Base-by-base conservation (phyloP, 2,329 filamentous ascomycete genomes). In the Atkinsonella texensis region DNA sequence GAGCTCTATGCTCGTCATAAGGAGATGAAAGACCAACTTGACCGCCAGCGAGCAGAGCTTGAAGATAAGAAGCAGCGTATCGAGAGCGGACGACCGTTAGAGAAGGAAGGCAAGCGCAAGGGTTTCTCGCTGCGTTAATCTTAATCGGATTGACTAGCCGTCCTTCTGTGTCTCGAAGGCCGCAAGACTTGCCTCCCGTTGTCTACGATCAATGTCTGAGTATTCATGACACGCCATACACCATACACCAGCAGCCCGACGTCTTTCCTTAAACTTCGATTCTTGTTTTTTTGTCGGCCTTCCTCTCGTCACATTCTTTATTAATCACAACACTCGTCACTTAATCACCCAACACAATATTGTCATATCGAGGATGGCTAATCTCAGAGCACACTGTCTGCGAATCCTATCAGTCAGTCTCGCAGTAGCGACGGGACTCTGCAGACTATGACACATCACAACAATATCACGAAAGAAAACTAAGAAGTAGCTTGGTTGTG, bases 11-110 rank as follows among this genome's bases (percentile, higher is more conserved):
- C 93, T 59, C 86, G 93, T 63, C 93, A 98, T 77, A 85, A 91
- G 68, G 93, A 98, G 77, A 98, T 98, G 93, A 98, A 97, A 80
- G 93, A 98, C 68, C 91, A 97, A 72, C 82, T 98, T 63, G 93
- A 98, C 66, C 84, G 90, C 68, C 91, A 97, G 77, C 85, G 90
- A 69, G 72, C 81, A 69, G 93, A 98, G 71, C 81, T 98, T 66
- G 93, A 98, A 70, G 93, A 98, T 75, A 98, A 97, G 87, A 98
- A 98, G 79, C 72, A 81, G 59, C 85, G 93, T 64, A 78, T 98
- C 74, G 93, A 98, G 73, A 95, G 86, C 68, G 93, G 93, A 65
- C 81, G 93, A 69, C 93, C 93, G 58, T 74, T 97, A 74, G 93
- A 97, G 76, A 90, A 97, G 76, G 91, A 97, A 78, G 85, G 85